Percentiles rank a stretch among this genome's conserved stretches.
Evolutionary conservation across 805 yeast genomes (phyloP).

Genomic region (Myxozyma lipomycoides): DNA sequence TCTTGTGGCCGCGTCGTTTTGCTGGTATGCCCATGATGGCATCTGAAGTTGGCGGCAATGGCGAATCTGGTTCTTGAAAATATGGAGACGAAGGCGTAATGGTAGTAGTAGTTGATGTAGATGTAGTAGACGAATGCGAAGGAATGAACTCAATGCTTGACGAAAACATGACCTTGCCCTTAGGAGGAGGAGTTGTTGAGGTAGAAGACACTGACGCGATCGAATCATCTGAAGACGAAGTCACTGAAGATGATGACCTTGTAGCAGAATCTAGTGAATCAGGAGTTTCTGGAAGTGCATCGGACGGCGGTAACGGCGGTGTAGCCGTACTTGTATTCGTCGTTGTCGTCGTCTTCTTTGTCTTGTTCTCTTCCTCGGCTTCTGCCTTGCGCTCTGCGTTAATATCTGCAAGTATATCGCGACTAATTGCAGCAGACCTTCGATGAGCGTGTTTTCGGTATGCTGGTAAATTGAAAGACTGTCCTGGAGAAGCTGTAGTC

Average conservation of each 20-base stretch:
- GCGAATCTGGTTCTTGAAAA: neutral
- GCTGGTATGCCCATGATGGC: no score
- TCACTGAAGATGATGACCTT: constrained; percentile 12
- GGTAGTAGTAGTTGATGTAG: constrained; percentile 27
- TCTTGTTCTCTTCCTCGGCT: constrained; percentile 15
- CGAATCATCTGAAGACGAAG: constrained; percentile 16
- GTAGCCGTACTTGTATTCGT: neutral
- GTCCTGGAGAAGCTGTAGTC: neutral
- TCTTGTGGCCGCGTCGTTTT: constrained; percentile 34
- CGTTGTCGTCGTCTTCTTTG: neutral
- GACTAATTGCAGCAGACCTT: constrained; percentile 83
- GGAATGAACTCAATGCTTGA: constrained; percentile 29
- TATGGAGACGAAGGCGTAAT: constrained; percentile 12
- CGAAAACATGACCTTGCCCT: constrained; percentile 28
- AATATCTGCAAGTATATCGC: constrained; percentile 58
- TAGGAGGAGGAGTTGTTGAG: constrained; percentile 18
- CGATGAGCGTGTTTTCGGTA: constrained; percentile 59
- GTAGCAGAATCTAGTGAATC: constrained; percentile 2
- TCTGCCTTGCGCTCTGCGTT: neutral
- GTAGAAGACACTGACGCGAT: constrained; percentile 21
- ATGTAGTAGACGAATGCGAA: constrained; percentile 24
- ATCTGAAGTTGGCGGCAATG: constrained; percentile 7
- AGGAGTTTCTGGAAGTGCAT: constrained; percentile 10
- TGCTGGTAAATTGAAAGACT: neutral
- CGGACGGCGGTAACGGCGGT: constrained; percentile 1